A percentile compares a stretch with the other conserved stretches of the same genome.
phyloP scores from a whole-genome alignment of 2,329 filamentous ascomycete species.

The Ascochyta lentis region DNA sequence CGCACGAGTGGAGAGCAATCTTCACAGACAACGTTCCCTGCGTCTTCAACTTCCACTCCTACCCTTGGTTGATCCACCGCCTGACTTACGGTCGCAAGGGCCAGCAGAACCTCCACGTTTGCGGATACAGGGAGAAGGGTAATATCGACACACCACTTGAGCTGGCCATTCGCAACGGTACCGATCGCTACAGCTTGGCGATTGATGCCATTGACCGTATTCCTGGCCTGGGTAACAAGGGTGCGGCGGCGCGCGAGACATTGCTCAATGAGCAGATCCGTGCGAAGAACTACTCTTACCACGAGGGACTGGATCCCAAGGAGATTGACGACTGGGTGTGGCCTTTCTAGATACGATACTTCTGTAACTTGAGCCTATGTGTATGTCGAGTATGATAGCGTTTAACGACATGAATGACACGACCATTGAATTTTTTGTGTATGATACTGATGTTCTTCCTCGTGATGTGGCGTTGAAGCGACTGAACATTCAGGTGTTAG shows the following conservation, averaged over 20 bases:
- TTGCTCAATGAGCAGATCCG: constrained; percentile 70
- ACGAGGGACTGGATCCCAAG: constrained; percentile 74
- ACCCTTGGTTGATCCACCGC: constrained; percentile 80
- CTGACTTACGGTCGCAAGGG: constrained; percentile 78
- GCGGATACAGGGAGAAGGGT: constrained; percentile 82
- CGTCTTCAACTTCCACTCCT: constrained; percentile 86
- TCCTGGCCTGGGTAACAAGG: constrained; percentile 67
- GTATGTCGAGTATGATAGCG: background rate
- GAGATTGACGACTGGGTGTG: constrained; percentile 71
- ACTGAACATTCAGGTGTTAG: background rate
- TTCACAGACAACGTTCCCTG: constrained; percentile 76
- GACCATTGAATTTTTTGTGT: background rate
- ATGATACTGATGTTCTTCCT: background rate
- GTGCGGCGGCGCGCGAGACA: constrained; percentile 66
- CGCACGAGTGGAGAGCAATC: constrained; percentile 67
- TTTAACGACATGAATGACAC: constrained; percentile 3
- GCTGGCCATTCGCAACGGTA: constrained; percentile 77
- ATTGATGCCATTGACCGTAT: constrained; percentile 78
- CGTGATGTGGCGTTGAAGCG: background rate
- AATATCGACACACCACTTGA: constrained; percentile 84
- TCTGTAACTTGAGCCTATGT: background rate
- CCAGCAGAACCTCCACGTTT: constrained; percentile 72
- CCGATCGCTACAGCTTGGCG: constrained; percentile 77
- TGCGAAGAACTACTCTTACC: constrained; percentile 67
- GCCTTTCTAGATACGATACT: constrained; percentile 52